phyloP scores from a whole-genome alignment of 2,329 filamentous ascomycete species.

The Colletotrichum echinochloae region DNA sequence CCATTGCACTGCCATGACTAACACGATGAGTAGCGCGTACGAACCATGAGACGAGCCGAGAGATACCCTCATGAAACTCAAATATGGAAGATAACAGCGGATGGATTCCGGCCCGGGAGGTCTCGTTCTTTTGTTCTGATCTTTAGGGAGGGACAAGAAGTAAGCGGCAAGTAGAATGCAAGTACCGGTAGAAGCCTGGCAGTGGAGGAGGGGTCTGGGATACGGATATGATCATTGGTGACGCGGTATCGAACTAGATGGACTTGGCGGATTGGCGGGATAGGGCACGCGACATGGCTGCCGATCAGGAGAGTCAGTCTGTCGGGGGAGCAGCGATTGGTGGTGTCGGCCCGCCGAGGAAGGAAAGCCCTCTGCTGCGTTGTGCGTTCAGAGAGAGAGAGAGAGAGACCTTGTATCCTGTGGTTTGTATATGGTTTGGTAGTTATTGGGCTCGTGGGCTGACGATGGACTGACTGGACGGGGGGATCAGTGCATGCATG shows the following conservation, averaged over 20 bases:
- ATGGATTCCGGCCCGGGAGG: slow-evolving; percentile 13
- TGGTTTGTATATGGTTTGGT: too few species aligned
- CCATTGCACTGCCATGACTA: neutral
- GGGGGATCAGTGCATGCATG: neutral
- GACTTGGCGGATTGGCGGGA: neutral
- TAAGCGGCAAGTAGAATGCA: neutral
- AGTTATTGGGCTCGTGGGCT: neutral
- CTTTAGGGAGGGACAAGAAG: neutral
- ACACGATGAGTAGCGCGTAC: neutral
- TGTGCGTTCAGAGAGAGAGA: neutral
- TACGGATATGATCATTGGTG: slow-evolving; percentile 5
- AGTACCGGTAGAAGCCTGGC: neutral
- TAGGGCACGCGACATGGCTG: slow-evolving; percentile 25
- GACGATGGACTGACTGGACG: neutral
- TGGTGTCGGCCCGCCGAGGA: neutral
- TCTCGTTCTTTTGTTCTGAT: neutral
- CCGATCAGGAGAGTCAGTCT: neutral
- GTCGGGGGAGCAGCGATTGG: neutral
- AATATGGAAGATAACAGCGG: neutral
- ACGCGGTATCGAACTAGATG: slow-evolving; percentile 2
- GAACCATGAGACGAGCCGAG: neutral
- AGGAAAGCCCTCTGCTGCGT: neutral
- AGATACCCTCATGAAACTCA: slow-evolving; percentile 1
- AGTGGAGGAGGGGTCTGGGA: neutral
- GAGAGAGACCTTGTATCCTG: too few species aligned